phyloP scores from a whole-genome alignment of 2,329 filamentous ascomycete species.

The Fusarium papillatum region DNA sequence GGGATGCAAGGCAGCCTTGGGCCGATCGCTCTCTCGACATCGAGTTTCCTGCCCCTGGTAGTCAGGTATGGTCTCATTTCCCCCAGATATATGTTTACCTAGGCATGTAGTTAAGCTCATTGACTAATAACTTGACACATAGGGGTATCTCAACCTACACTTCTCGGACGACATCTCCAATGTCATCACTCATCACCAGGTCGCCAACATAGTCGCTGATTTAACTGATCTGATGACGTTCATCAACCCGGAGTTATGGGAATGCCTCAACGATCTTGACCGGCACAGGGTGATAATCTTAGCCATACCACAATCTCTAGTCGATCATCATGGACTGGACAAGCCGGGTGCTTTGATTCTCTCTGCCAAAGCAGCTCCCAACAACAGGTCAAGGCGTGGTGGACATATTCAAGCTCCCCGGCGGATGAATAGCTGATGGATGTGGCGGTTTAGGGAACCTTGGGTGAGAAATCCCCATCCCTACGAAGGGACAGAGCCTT shows the following conservation, averaged over 20 bases:
- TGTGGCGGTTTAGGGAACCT: background rate
- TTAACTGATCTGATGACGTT: conserved; percentile 4
- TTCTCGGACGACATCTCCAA: background rate
- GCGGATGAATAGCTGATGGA: background rate
- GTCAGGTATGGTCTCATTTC: conserved; percentile 3
- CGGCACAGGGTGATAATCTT: background rate
- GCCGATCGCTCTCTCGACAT: background rate
- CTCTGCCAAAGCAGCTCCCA: background rate
- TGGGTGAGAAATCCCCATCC: background rate
- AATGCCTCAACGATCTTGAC: background rate
- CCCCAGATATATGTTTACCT: background rate
- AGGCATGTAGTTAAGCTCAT: background rate
- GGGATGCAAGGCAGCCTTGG: background rate
- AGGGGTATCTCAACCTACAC: conserved; percentile 2
- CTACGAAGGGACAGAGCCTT: background rate
- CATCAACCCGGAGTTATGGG: background rate
- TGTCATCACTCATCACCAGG: background rate
- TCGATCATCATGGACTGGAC: background rate
- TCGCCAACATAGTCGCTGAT: background rate
- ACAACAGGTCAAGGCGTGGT: background rate
- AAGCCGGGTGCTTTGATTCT: background rate
- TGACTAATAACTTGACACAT: background rate
- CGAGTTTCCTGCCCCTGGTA: conserved; percentile 5
- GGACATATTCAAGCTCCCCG: background rate
- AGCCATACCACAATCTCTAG: background rate